A percentile compares a stretch with the other conserved stretches of the same genome.
phyloP scores from a whole-genome alignment of 2,329 filamentous ascomycete genomes.

The Hymenoscyphus salicellus region DNA sequence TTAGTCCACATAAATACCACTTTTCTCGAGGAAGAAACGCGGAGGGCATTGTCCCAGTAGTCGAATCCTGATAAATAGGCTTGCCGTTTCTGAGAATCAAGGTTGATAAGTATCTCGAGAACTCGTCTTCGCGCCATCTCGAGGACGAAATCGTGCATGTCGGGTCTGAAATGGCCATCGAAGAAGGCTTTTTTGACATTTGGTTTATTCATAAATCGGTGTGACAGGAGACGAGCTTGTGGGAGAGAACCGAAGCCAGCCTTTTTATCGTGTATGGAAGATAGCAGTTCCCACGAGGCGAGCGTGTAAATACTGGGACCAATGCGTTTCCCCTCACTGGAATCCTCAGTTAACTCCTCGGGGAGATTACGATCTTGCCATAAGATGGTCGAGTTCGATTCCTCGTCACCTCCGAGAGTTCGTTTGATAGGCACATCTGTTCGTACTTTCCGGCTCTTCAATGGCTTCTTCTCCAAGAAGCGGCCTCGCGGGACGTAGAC shows the following conservation, averaged over 20 bases:
- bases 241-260: not conserved
- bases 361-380: not conserved
- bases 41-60: slow-evolving; percentile 45
- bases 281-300: not conserved
- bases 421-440: not conserved
- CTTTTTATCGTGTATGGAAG: not conserved
- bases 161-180: slow-evolving; percentile 45
- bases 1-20: slow-evolving; percentile 31
- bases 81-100: slow-evolving; percentile 35
- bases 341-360: not conserved
- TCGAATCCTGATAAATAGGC: slow-evolving; percentile 43
- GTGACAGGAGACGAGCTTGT: slow-evolving; percentile 9
- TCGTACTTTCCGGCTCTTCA: not conserved
- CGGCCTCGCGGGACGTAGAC: slow-evolving; percentile 53
- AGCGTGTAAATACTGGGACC: not conserved
- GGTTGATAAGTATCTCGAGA: slow-evolving; percentile 45
- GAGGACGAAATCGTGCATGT: slow-evolving; percentile 56
- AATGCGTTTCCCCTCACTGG: not conserved
- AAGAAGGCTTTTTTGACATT: slow-evolving; percentile 22
- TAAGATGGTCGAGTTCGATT: not conserved
- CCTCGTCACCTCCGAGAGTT: not conserved
- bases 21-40: slow-evolving; percentile 31
- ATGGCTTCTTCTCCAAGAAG: not conserved
- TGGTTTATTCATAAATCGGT: not conserved
- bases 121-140: slow-evolving; percentile 48